Evolutionary conservation across 768 basidiomycete genomes (phyloP), one percentile per base, ranked within the genome.

Genomic region (Auriculariales sp.): DNA sequence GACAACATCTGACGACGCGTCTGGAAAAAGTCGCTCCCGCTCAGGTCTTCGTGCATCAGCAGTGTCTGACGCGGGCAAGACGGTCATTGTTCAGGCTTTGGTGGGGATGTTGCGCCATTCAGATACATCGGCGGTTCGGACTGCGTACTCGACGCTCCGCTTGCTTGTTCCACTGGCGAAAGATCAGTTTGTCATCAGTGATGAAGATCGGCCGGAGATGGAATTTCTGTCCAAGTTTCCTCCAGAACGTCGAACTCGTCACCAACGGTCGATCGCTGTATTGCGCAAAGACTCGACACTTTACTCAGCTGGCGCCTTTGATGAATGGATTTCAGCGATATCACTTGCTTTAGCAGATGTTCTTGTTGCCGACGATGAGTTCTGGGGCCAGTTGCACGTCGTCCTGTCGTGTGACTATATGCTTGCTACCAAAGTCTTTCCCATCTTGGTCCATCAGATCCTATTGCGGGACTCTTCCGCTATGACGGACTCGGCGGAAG

Each of bases 381-480:
- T 91, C 62, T 95, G 81, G 57, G 75, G 73, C 6, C 81, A 83
- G 46, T 67, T 95, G 1, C 63, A 66, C 0, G 64, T 74, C 1
- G 73, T 92, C 24, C 61, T 93, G 19, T 60, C 66, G 34, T 64
- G 67, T 2, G 75, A 82, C 51, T 54, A 69, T 3, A 55, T 59
- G 3, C 82, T 92, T 52, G 79, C 87, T 0, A 73, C 78, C 52
- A 66, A 78, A 49, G 62, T 83, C 14, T 66, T 94, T 4, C 89
- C 93, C 0, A 64, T 85, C 27, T 68, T 95, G 28, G 77, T 93
- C 14, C 81, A 90, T 56, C 72, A 73, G 1, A 53, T 83, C 3
- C 71, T 98, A 9, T 57, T 50, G 12, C 51, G 57, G 11, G 48
- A 48, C n/a, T n/a, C n/a, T n/a, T n/a, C n/a, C n/a, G n/a, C n/a